Conservation (phyloP, 2,329 filamentous ascomycete genomes). For the Trichoderma endophyticum region DNA sequence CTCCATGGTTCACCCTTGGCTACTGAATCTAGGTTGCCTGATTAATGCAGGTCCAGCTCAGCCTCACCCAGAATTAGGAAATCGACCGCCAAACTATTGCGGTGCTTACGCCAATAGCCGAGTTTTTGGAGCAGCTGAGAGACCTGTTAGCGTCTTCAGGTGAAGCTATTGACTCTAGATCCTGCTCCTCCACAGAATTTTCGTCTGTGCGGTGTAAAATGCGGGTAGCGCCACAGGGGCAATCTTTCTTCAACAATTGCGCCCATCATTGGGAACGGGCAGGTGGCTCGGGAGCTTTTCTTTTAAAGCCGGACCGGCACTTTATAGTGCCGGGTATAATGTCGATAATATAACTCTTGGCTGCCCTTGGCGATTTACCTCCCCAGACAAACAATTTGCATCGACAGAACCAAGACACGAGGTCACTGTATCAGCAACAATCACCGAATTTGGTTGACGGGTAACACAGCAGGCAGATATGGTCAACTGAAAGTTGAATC, state of each 20-base stretch:
- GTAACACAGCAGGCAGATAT: neutral
- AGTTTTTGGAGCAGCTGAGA: neutral
- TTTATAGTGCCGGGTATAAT: neutral
- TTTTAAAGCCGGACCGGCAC: neutral
- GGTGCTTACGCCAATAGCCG: conserved; percentile 8
- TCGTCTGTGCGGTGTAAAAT: neutral
- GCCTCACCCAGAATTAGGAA: neutral
- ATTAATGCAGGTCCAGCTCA: neutral
- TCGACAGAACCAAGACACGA: too few relatives aligned
- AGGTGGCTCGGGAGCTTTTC: neutral
- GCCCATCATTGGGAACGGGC: neutral
- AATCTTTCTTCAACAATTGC: neutral
- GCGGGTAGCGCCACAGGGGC: conserved; percentile 2
- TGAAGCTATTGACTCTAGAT: conserved; percentile 7
- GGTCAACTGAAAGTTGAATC: neutral
- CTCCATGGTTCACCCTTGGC: neutral
- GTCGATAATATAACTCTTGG: neutral
- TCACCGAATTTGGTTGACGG: neutral
- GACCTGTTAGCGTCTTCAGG: conserved; percentile 5
- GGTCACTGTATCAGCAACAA: too few relatives aligned
- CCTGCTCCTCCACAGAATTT: neutral
- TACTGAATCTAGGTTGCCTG: neutral
- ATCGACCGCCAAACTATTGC: conserved; percentile 6
- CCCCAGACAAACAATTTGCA: neutral
- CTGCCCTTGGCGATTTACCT: neutral